Conservation (phyloP, 305 asterid species). For the Fraxinus floribunda region DNA sequence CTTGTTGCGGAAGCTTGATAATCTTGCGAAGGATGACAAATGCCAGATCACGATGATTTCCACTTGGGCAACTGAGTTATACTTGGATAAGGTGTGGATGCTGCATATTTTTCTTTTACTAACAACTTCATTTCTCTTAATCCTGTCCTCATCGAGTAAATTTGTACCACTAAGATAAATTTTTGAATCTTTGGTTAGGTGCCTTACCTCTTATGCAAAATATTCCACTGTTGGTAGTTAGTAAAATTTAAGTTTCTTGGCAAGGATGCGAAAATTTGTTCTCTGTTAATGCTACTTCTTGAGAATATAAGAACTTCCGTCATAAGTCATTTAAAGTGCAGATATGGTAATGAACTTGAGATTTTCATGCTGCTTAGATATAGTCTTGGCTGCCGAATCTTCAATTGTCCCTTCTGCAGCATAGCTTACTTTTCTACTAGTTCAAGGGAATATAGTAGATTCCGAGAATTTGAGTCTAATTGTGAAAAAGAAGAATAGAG, state of each 20-base stretch:
- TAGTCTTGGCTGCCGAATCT: background rate
- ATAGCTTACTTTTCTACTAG: slow-evolving; percentile 1
- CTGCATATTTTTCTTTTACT: slow-evolving; percentile 22
- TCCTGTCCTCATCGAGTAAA: slow-evolving; percentile 12
- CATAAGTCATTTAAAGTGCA: background rate
- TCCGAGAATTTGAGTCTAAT: slow-evolving; percentile 12
- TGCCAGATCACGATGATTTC: slow-evolving; percentile 98
- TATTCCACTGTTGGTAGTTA: background rate
- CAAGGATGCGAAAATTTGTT: slow-evolving; percentile 10
- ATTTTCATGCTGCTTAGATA: slow-evolving; percentile 14
- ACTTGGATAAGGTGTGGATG: slow-evolving; percentile 79
- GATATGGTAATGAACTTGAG: slow-evolving; percentile 11
- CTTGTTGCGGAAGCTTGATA: slow-evolving; percentile 90
- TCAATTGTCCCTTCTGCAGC: background rate
- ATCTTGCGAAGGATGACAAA: slow-evolving; percentile 78
- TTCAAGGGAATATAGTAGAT: slow-evolving; percentile 13
- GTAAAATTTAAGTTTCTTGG: background rate
- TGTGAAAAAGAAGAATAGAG: background rate
- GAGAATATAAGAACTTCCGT: slow-evolving; percentile 11
- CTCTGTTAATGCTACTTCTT: slow-evolving; percentile 1
- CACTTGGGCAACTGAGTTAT: slow-evolving; percentile 89
- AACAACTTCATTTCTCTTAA: background rate
- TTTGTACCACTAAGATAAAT: slow-evolving; percentile 2
- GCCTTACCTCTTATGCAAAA: background rate
- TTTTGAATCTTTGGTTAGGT: slow-evolving; percentile 6